Evolutionary conservation across 805 yeast genomes (phyloP).

Genomic region (Saccharomyces eubayanus): DNA sequence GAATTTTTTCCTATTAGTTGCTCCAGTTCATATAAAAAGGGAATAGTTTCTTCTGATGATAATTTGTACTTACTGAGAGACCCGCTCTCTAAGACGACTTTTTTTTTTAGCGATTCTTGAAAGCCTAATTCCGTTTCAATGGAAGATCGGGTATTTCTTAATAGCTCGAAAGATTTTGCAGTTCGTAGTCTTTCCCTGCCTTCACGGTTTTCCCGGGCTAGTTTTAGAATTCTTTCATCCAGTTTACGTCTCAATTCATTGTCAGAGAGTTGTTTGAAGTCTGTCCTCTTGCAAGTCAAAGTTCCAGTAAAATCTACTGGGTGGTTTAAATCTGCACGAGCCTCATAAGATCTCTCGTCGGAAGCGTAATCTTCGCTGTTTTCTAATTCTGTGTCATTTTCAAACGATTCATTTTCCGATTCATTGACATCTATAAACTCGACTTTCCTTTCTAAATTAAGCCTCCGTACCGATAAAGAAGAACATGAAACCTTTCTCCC

Average conservation of each 20-base stretch:
- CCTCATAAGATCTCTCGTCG: background rate
- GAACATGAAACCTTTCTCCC: background rate
- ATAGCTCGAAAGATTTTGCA: slow-evolving; percentile 27
- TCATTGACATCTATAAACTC: slow-evolving; percentile 13
- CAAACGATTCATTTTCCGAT: slow-evolving; percentile 6
- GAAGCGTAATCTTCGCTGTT: slow-evolving; percentile 1
- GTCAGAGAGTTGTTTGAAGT: slow-evolving; percentile 16
- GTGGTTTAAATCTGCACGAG: background rate
- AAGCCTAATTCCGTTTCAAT: slow-evolving; percentile 1
- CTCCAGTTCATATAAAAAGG: slow-evolving; percentile 25
- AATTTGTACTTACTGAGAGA: slow-evolving; percentile 8
- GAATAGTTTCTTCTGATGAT: slow-evolving; percentile 28
- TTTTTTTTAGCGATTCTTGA: background rate
- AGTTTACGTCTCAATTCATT: slow-evolving; percentile 23
- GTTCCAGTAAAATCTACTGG: slow-evolving; percentile 1
- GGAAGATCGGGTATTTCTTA: slow-evolving; percentile 6
- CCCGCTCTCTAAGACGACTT: slow-evolving; percentile 12
- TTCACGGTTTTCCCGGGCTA: slow-evolving; percentile 27
- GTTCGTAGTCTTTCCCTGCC: slow-evolving; percentile 23
- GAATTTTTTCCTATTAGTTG: slow-evolving; percentile 11
- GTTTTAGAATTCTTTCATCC: slow-evolving; percentile 20
- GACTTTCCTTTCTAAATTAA: slow-evolving; percentile 4
- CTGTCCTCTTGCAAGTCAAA: slow-evolving; percentile 2
- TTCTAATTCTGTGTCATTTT: slow-evolving; percentile 3
- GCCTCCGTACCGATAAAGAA: background rate